Evolutionary conservation across 495 filamentous ascomycete genomes (phyloP).

Genomic region (Penicillium crystallinum): DNA sequence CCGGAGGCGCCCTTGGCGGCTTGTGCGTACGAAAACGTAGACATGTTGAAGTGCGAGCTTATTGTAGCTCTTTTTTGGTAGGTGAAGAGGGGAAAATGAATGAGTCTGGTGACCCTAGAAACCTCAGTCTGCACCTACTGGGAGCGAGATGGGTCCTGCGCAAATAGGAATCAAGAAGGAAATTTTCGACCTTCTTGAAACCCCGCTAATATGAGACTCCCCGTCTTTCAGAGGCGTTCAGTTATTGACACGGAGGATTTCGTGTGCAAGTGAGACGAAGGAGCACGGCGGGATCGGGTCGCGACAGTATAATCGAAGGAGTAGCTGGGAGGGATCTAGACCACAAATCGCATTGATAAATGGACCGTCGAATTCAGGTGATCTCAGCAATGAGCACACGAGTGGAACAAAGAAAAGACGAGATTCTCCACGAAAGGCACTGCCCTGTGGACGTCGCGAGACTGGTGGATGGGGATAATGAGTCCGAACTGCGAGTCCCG

Average conservation of each 20-base stretch:
- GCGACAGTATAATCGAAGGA: background rate
- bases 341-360: conserved; percentile 30
- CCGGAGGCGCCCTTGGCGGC: conserved; percentile 73
- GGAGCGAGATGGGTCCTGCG: conserved; percentile 27
- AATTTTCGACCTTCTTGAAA: conserved; percentile 28
- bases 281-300: background rate
- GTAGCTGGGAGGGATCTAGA: conserved; percentile 13
- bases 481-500: background rate
- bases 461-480: background rate
- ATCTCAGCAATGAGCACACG: conserved; percentile 8
- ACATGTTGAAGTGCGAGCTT: conserved; percentile 15
- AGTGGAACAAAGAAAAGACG: conserved; percentile 3
- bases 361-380: conserved; percentile 1
- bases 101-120: conserved; percentile 22
- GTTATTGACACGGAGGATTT: conserved; percentile 2
- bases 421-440: conserved; percentile 11
- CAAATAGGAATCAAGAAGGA: conserved; percentile 21
- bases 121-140: conserved; percentile 17
- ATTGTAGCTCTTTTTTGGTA: conserved; percentile 12
- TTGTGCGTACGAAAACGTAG: conserved; percentile 86
- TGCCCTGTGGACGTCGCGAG: conserved; percentile 16
- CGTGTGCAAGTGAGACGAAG: conserved; percentile 2
- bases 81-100: conserved; percentile 8
- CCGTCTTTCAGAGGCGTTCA: conserved; percentile 24
- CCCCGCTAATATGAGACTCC: conserved; percentile 29